Evolutionary conservation across 257 asterid genomes (phyloP).

Genomic region (Oldenlandia corymbosa): DNA sequence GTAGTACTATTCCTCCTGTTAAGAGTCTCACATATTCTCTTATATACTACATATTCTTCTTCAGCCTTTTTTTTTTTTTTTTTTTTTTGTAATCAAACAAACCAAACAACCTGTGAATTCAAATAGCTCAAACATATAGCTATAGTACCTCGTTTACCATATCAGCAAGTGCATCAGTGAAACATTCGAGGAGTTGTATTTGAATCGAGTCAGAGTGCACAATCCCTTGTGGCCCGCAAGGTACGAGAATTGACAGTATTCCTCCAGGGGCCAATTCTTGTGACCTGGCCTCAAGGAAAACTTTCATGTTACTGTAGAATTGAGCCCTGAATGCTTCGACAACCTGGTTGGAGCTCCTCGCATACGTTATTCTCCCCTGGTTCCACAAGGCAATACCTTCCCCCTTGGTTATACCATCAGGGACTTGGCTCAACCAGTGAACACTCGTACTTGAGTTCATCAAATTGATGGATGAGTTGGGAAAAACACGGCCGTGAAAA

Average conservation of each 20-base stretch:
- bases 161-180: conserved; percentile 9
- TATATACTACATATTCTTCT: neutral
- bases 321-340: neutral
- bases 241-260: neutral
- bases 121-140: conserved; percentile 26
- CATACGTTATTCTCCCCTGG: conserved; percentile 4
- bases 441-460: neutral
- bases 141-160: conserved; percentile 20
- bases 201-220: neutral
- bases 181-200: neutral
- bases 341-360: neutral
- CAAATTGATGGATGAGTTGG: neutral
- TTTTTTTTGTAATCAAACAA: too few species aligned
- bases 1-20: too few species aligned
- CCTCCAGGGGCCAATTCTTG: conserved; percentile 7
- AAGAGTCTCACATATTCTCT: too few species aligned
- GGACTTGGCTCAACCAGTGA: conserved; percentile 8
- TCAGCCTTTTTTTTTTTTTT: neutral
- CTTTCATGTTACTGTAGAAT: neutral
- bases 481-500: conserved; percentile 7
- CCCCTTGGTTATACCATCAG: neutral
- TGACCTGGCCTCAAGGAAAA: conserved; percentile 5
- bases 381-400: neutral
- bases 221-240: conserved; percentile 7
- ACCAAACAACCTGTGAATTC: neutral